Evolutionary conservation across 805 yeast species (phyloP).

Genomic region (Candida broadrunensis): DNA sequence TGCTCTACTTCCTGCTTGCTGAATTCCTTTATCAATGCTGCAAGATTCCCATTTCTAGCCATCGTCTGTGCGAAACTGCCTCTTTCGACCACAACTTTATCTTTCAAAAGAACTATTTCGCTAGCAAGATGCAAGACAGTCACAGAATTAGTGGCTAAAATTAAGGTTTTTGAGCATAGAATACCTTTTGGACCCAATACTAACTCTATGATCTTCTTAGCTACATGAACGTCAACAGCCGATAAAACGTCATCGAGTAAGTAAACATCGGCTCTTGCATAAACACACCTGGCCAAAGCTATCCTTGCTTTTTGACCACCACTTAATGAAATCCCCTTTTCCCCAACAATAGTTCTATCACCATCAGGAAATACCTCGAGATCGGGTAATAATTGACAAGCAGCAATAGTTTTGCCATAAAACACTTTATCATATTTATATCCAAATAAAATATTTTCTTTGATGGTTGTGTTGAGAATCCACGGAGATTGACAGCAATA

Average conservation of each 20-base stretch:
- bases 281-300: constrained; percentile 39
- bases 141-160: constrained; percentile 38
- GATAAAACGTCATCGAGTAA: constrained; percentile 36
- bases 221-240: constrained; percentile 42
- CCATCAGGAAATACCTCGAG: constrained; percentile 35
- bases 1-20: not conserved
- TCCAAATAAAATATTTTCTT: constrained; percentile 38
- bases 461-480: constrained; percentile 36
- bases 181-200: constrained; percentile 29
- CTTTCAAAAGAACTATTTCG: constrained; percentile 25
- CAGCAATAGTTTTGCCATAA: constrained; percentile 29
- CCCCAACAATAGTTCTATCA: constrained; percentile 38
- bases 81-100: constrained; percentile 25
- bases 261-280: constrained; percentile 35
- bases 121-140: constrained; percentile 30
- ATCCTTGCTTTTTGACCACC: constrained; percentile 43
- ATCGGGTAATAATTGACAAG: constrained; percentile 34
- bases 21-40: constrained; percentile 3
- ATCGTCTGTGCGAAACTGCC: constrained; percentile 47
- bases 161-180: constrained; percentile 27
- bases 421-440: constrained; percentile 24
- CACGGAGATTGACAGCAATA: constrained; percentile 40
- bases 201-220: constrained; percentile 26
- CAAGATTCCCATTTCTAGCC: not conserved
- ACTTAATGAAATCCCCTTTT: constrained; percentile 38